These are phyloP conservation scores for Acer yangbiense DNA, from an alignment of 345 rosid species.

Conservation along the genomic window DNA sequence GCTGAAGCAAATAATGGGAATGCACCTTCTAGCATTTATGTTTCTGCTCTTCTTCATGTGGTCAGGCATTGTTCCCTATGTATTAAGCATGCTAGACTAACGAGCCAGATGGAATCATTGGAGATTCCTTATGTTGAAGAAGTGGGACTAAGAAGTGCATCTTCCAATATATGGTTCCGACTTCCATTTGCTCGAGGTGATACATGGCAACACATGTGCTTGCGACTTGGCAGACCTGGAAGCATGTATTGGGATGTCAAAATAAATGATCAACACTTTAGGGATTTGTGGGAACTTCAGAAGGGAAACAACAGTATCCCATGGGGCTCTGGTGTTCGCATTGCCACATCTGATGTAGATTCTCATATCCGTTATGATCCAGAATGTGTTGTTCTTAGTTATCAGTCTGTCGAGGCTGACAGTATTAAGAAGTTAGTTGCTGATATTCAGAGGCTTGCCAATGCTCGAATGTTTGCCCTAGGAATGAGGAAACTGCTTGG, in stretches of 20 bases:
- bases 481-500: constrained; percentile 96
- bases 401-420: constrained; percentile 88
- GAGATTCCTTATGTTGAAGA: constrained; percentile 94
- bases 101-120: constrained; percentile 91
- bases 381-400: constrained; percentile 95
- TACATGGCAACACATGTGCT: constrained; percentile 94
- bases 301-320: constrained; percentile 76
- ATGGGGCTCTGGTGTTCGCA: constrained; percentile 94
- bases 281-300: constrained; percentile 98
- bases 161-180: constrained; percentile 94
- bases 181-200: constrained; percentile 79
- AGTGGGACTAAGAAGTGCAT: constrained; percentile 68
- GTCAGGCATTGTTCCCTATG: constrained; percentile 91
- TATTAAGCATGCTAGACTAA: constrained; percentile 93
- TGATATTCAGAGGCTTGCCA: constrained; percentile 87
- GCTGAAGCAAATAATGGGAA: constrained; percentile 97
- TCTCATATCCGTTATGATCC: constrained; percentile 92
- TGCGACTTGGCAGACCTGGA: constrained; percentile 98
- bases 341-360: constrained; percentile 91
- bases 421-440: constrained; percentile 93
- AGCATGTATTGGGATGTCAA: constrained; percentile 98
- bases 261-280: constrained; percentile 92
- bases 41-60: constrained; percentile 88
- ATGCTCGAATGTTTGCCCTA: constrained; percentile 94
- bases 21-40: constrained; percentile 75